phyloP scores from a whole-genome alignment of 306 rosid genomes.

The Cucurbita pepo region DNA sequence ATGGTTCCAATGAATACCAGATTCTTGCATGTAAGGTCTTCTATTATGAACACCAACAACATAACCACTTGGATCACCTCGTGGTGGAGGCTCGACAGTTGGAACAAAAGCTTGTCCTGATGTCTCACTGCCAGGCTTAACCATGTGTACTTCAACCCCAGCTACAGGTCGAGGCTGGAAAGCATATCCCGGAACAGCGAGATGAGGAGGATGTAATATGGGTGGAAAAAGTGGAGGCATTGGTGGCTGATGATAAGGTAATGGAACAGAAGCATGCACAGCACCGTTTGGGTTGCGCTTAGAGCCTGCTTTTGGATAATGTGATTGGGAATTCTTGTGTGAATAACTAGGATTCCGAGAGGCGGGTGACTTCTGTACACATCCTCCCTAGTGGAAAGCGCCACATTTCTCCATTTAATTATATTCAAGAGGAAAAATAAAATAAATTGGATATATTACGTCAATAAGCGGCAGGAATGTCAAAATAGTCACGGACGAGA shows the following conservation, averaged over 20 bases:
- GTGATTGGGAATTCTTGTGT: slow-evolving; percentile 37
- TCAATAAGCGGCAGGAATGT: neutral
- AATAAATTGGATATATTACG: neutral
- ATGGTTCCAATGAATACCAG: slow-evolving; percentile 44
- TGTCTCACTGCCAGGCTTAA: slow-evolving; percentile 42
- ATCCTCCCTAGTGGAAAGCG: slow-evolving; percentile 25
- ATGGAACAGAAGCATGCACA: slow-evolving; percentile 38
- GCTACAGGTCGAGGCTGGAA: slow-evolving; percentile 52
- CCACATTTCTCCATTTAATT: neutral
- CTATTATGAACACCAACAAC: slow-evolving; percentile 36
- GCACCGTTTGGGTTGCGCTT: slow-evolving; percentile 42
- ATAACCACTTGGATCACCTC: slow-evolving; percentile 50
- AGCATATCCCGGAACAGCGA: slow-evolving; percentile 55
- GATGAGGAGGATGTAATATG: slow-evolving; percentile 50
- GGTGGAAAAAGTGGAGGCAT: slow-evolving; percentile 36
- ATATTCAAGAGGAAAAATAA: neutral
- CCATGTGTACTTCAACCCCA: slow-evolving; percentile 37
- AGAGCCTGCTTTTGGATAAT: slow-evolving; percentile 51
- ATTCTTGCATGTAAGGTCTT: slow-evolving; percentile 52
- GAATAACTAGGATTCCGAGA: slow-evolving; percentile 38
- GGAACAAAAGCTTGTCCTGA: slow-evolving; percentile 42
- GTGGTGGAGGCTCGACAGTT: slow-evolving; percentile 38
- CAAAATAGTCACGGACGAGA: neutral
- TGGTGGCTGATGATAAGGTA: slow-evolving; percentile 43
- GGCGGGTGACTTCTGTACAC: slow-evolving; percentile 36